Percentiles rank a stretch among this genome's conserved stretches.
Evolutionary conservation across 805 yeast genomes (phyloP).

Genomic region (Saccharomyces kudriavzevii): DNA sequence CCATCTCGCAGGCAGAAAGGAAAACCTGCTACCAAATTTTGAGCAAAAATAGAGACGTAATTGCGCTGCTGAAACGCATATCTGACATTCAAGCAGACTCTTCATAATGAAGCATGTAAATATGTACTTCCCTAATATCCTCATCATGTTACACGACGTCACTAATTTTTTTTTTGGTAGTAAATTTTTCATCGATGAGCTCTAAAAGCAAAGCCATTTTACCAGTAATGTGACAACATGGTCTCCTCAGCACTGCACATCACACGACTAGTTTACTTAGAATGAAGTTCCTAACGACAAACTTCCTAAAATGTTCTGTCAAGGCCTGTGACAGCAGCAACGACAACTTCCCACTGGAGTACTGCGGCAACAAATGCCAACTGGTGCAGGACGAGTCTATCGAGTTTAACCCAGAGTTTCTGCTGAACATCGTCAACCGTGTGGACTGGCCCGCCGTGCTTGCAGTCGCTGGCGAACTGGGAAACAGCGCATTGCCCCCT

Average conservation of each 20-base stretch:
- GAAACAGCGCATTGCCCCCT: slow-evolving; percentile 53
- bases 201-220: neutral
- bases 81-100: neutral
- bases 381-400: slow-evolving; percentile 63
- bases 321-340: slow-evolving; percentile 67
- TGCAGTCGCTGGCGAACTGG: slow-evolving; percentile 66
- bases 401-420: slow-evolving; percentile 77
- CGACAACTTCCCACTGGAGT: slow-evolving; percentile 74
- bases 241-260: neutral
- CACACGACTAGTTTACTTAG: neutral
- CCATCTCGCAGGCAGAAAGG: neutral
- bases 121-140: neutral
- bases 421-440: slow-evolving; percentile 66
- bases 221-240: neutral
- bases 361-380: slow-evolving; percentile 46
- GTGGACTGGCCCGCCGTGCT: slow-evolving; percentile 84
- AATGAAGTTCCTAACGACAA: slow-evolving; percentile 94
- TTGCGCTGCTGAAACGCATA: slow-evolving; percentile 4
- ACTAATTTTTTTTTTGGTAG: neutral
- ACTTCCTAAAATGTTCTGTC: slow-evolving; percentile 90
- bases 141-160: neutral
- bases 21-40: slow-evolving; percentile 5
- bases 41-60: slow-evolving; percentile 6
- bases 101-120: neutral
- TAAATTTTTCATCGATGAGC: neutral